phyloP scores from a whole-genome alignment of 108 stramenopile species.

The Fragilariopsis cylindrus region DNA sequence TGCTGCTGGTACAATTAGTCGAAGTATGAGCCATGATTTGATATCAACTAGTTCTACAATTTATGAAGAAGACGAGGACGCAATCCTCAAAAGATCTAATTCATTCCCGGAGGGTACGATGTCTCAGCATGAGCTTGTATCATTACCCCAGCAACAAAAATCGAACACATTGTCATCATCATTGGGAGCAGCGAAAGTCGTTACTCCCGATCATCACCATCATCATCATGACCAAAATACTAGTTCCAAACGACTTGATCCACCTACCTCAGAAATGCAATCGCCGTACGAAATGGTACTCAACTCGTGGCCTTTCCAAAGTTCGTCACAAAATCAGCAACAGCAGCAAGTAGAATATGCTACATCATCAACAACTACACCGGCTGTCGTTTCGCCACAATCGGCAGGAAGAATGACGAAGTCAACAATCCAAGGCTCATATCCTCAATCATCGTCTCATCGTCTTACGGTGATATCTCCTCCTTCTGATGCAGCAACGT shows the following conservation, averaged over 20 bases:
- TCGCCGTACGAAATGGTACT: conserved; percentile 10
- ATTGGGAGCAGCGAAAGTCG: too few relatives aligned
- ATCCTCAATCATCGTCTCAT: background rate
- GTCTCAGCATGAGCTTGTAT: too few relatives aligned
- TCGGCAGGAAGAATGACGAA: background rate
- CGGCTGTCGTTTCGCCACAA: background rate
- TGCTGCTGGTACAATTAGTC: background rate
- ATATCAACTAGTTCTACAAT: too few relatives aligned
- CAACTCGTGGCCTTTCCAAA: conserved; percentile 1
- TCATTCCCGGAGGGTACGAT: background rate
- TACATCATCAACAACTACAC: background rate
- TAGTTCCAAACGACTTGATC: too few relatives aligned
- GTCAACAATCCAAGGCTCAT: background rate
- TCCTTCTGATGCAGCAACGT: background rate
- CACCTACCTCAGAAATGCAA: too few relatives aligned
- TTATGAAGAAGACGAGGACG: background rate
- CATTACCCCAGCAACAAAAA: too few relatives aligned
- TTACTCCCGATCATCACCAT: too few relatives aligned
- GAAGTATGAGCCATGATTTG: conserved; percentile 9
- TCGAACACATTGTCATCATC: too few relatives aligned
- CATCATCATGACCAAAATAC: too few relatives aligned
- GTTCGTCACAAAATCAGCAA: background rate
- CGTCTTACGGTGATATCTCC: background rate
- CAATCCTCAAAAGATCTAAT: conserved; percentile 4
- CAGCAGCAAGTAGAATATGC: background rate